Percentiles rank a stretch among this genome's conserved stretches.
These are phyloP conservation scores for Botryotinia calthae DNA, from an alignment of 2,329 filamentous ascomycete genomes.

Conservation along the genomic window DNA sequence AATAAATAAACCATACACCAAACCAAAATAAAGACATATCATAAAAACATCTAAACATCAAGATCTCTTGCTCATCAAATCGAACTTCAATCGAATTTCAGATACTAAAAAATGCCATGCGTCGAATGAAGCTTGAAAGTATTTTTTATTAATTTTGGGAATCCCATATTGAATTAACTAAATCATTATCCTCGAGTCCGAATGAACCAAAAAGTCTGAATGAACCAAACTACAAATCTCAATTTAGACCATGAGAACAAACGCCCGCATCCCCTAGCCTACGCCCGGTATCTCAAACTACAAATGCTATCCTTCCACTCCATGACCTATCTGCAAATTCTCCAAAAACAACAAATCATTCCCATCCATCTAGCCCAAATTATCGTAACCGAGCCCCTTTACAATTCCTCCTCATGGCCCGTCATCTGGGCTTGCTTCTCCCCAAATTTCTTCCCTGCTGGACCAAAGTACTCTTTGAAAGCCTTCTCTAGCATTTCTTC, in stretches of 20 bases:
- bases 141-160: not conserved
- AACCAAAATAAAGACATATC: not conserved
- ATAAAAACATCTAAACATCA: not conserved
- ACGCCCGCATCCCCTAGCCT: not conserved
- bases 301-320: not conserved
- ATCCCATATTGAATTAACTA: not conserved
- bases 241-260: not conserved
- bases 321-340: not conserved
- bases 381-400: not conserved
- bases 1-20: not conserved
- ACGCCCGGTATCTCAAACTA: slow-evolving; percentile 14
- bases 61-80: not conserved
- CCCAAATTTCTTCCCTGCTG: slow-evolving; percentile 32
- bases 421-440: not conserved
- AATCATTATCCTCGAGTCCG: not conserved
- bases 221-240: not conserved
- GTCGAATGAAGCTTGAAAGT: not conserved
- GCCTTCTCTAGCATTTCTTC: slow-evolving; percentile 57
- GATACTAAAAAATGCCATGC: not conserved
- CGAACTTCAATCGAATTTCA: not conserved
- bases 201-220: not conserved
- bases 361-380: not conserved
- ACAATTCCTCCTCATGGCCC: slow-evolving; percentile 20
- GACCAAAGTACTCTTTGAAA: slow-evolving; percentile 45
- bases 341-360: not conserved